Percentiles rank a stretch among this genome's conserved stretches.
phyloP scores from a whole-genome alignment of 495 filamentous ascomycete species.

The Penicillium chermesinum region DNA sequence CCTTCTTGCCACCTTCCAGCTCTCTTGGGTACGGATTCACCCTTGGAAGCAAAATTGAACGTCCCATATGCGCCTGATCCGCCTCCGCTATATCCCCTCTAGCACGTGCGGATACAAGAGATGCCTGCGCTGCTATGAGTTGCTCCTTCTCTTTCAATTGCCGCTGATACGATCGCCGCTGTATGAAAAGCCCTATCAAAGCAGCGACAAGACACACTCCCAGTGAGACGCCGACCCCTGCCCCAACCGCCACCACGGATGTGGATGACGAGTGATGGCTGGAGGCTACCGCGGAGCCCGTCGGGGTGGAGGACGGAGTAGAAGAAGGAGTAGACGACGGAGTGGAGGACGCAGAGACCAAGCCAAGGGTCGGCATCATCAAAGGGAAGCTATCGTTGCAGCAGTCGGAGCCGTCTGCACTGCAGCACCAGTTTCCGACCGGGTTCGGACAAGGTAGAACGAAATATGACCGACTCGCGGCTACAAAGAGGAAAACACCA shows the following conservation, averaged over 20 bases:
- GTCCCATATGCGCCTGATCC: neutral
- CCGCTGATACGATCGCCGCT: neutral
- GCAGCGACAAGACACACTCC: neutral
- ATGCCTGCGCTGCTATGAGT: neutral
- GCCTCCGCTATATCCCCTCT: neutral
- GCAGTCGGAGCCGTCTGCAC: neutral
- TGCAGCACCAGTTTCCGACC: neutral
- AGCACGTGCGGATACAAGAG: neutral
- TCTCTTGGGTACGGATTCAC: neutral
- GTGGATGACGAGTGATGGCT: neutral
- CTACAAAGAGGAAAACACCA: neutral
- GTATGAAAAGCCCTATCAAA: neutral
- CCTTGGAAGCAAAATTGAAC: neutral
- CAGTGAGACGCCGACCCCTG: neutral
- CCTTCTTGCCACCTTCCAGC: neutral
- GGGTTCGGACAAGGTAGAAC: neutral
- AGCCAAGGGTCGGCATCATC: neutral
- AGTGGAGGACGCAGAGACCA: neutral
- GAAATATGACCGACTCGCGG: neutral
- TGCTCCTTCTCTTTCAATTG: neutral
- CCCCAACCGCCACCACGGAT: neutral
- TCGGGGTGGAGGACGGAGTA: neutral
- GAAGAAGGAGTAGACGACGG: neutral
- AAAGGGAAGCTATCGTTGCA: neutral
- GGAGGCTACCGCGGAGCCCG: no score